These are phyloP conservation scores for Venturia nashicola DNA, from an alignment of 2,329 filamentous ascomycete species.

Conservation along the genomic window DNA sequence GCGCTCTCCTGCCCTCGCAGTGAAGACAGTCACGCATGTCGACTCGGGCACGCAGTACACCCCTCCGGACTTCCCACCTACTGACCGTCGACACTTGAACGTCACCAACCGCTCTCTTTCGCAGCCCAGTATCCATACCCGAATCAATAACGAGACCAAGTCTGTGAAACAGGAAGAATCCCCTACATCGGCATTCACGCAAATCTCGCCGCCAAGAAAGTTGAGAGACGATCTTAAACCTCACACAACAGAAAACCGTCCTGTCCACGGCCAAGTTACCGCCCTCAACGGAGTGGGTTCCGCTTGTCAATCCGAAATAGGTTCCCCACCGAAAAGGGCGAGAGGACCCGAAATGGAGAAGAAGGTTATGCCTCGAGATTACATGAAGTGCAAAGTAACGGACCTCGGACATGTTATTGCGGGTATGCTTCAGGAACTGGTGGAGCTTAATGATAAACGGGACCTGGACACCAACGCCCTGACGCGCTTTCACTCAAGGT, in stretches of 20 bases:
- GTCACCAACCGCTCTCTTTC: not conserved
- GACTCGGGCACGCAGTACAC: constrained; percentile 45
- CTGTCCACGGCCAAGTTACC: not conserved
- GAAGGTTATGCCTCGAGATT: constrained; percentile 56
- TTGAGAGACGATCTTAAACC: not conserved
- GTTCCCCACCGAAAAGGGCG: constrained; percentile 30
- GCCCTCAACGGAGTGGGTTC: not conserved
- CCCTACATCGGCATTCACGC: not conserved
- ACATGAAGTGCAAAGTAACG: constrained; percentile 70
- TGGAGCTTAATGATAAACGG: constrained; percentile 72
- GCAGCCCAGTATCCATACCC: not conserved
- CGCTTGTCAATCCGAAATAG: not conserved
- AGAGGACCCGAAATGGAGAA: constrained; percentile 32
- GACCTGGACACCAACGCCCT: constrained; percentile 76
- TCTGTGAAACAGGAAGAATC: not conserved
- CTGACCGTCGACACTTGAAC: constrained; percentile 14
- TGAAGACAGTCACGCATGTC: constrained; percentile 25
- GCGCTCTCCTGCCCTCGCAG: constrained; percentile 10
- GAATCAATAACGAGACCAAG: not conserved
- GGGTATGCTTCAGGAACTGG: constrained; percentile 91
- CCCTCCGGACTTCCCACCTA: constrained; percentile 34
- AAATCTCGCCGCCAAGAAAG: not conserved
- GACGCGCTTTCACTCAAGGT: constrained; percentile 92
- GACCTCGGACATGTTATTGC: constrained; percentile 85
- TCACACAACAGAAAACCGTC: not conserved